Evolutionary conservation across 305 asterid species (phyloP).

Genomic region (Fraxinus xanthoxyloides): DNA sequence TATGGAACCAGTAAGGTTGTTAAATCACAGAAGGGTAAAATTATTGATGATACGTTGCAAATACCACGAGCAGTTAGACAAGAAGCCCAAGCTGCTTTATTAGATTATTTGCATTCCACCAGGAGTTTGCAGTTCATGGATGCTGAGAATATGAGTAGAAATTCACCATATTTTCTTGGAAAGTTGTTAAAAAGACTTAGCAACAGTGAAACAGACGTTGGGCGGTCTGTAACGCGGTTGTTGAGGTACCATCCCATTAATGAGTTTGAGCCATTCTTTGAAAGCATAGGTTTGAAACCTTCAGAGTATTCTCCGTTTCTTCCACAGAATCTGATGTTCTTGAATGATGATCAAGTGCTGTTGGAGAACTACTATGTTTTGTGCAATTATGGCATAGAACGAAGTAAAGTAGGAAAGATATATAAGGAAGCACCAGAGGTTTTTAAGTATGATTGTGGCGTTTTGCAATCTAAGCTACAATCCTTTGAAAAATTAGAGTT

Average conservation of each 20-base stretch:
- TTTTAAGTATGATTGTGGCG: conserved; percentile 47
- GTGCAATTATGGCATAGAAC: conserved; percentile 63
- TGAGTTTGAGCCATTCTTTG: conserved; percentile 80
- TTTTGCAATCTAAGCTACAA: conserved; percentile 47
- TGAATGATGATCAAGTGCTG: conserved; percentile 63
- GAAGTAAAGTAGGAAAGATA: conserved; percentile 63
- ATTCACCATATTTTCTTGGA: conserved; percentile 57
- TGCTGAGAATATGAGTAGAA: conserved; percentile 75
- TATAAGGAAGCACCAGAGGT: conserved; percentile 58
- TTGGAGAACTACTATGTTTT: conserved; percentile 67
- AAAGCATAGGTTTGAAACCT: conserved; percentile 74
- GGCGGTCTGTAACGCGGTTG: conserved; percentile 47
- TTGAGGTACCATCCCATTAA: conserved; percentile 80
- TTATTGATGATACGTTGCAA: conserved; percentile 24
- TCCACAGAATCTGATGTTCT: conserved; percentile 58
- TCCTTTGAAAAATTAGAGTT: conserved; percentile 51
- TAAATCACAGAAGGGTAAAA: conserved; percentile 6
- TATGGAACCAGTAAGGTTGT: conserved; percentile 29
- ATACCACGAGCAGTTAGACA: conserved; percentile 30
- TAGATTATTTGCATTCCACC: conserved; percentile 71
- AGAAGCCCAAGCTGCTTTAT: conserved; percentile 71
- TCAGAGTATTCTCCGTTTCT: conserved; percentile 46
- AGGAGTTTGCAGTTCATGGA: conserved; percentile 65
- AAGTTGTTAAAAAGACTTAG: conserved; percentile 45
- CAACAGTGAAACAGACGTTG: conserved; percentile 28